These are phyloP conservation scores for Aspergillus baeticus DNA, from an alignment of 495 filamentous ascomycete species.

Conservation along the genomic window DNA sequence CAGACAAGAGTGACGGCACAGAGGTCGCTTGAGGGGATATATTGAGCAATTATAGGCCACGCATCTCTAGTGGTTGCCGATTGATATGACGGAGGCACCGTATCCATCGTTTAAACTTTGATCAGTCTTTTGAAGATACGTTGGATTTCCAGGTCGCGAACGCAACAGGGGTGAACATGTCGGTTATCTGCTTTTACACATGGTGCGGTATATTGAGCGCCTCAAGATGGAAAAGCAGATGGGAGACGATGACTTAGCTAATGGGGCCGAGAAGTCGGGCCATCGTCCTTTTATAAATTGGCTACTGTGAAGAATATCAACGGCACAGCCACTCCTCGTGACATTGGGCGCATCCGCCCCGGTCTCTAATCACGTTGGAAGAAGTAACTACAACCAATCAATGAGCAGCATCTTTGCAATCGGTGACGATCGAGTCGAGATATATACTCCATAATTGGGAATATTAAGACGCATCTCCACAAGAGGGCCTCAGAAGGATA, in stretches of 20 bases:
- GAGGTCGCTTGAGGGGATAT: constrained; percentile 57
- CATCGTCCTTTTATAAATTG: constrained; percentile 5
- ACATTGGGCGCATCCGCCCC: constrained; percentile 5
- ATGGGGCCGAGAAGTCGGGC: constrained; percentile 5
- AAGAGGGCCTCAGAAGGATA: neutral
- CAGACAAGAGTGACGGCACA: constrained; percentile 59
- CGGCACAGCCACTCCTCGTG: constrained; percentile 16
- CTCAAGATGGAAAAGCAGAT: neutral
- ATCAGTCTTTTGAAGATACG: neutral
- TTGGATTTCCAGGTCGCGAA: neutral
- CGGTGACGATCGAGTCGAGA: neutral
- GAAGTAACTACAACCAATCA: neutral
- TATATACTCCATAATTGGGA: too few species aligned
- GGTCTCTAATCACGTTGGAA: neutral
- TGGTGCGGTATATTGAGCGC: neutral
- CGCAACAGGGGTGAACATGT: neutral
- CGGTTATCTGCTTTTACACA: neutral
- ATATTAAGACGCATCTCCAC: neutral
- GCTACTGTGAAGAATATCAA: neutral
- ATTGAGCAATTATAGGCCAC: constrained; percentile 61
- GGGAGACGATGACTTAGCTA: neutral
- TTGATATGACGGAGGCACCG: constrained; percentile 59
- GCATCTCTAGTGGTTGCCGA: constrained; percentile 56
- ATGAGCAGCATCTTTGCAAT: neutral
- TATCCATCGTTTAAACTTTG: constrained; percentile 41